A percentile compares a stretch with the other conserved stretches of the same genome.
phyloP scores from a whole-genome alignment of 805 yeast species.

The Pichia californica region DNA sequence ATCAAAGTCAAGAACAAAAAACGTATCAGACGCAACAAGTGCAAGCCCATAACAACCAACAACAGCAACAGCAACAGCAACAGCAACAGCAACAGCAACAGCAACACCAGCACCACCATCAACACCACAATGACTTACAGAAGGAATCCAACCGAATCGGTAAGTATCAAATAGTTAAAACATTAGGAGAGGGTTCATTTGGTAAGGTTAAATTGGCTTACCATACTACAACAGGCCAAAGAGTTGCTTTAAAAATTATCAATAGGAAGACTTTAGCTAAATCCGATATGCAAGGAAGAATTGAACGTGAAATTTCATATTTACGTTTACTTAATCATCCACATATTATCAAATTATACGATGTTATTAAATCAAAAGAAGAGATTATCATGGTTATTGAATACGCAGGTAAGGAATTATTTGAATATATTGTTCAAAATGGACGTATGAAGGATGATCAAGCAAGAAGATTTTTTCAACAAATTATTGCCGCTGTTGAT shows the following conservation, averaged over 20 bases:
- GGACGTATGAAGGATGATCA: slow-evolving; percentile 90
- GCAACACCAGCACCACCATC: slow-evolving; percentile 17
- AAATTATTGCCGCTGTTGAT: slow-evolving; percentile 92
- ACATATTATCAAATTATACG: slow-evolving; percentile 91
- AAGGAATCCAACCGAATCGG: slow-evolving; percentile 52
- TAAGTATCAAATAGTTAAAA: slow-evolving; percentile 85
- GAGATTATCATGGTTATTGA: slow-evolving; percentile 97
- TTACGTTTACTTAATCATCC: slow-evolving; percentile 86
- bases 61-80: slow-evolving; percentile 4
- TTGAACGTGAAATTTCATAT: slow-evolving; percentile 91
- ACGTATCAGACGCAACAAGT: slow-evolving; percentile 2
- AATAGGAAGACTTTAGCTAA: slow-evolving; percentile 88
- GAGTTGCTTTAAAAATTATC: slow-evolving; percentile 89
- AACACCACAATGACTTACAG: slow-evolving; percentile 10
- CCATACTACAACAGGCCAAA: slow-evolving; percentile 84
- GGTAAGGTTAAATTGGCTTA: slow-evolving; percentile 92
- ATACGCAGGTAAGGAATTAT: slow-evolving; percentile 92
- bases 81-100: slow-evolving; percentile 3
- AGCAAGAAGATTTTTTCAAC: slow-evolving; percentile 91
- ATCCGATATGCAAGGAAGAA: slow-evolving; percentile 94
- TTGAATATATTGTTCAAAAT: slow-evolving; percentile 90
- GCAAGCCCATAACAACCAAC: not conserved
- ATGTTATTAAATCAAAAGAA: slow-evolving; percentile 90
- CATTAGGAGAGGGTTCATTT: slow-evolving; percentile 93
- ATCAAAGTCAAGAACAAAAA: not conserved